Evolutionary conservation across 805 yeast species (phyloP), one percentile per base, ranked within the genome.

Genomic region (Candida multigemmis): DNA sequence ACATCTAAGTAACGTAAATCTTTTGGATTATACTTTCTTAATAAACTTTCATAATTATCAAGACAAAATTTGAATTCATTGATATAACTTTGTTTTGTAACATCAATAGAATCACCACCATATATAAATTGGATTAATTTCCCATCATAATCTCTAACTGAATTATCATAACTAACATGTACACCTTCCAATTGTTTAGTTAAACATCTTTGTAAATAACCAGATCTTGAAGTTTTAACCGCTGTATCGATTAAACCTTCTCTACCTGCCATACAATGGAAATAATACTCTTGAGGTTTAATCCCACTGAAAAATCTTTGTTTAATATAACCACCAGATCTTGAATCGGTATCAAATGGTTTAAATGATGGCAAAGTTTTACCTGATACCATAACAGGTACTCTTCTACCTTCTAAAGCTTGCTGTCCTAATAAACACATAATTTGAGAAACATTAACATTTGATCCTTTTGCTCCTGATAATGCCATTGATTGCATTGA

Each of bases 221-320:
- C 99, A 34, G 97, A 87, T 61, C 96, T 78, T 12, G 96, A 84
- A 7, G 99, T 91, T 62, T 91, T 91, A 38, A 91, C 99, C 26
- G 99, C 98, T 34, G 99, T 91, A 70, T 91, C 99, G 63, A 91
- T 91, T 49, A 91, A 74, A 65, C 99, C 99, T 68, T 91, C 99
- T 68, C 99, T 81, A 61, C 99, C 99, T 30, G 99, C 98, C 98
- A 91, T 91, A 68, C 97, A 91, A 64, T 91, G 99, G 91, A 93
- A 91, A 53, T 87, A 91, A 60, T 93, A 91, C 57, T 91, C 99
- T 60, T 91, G 99, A 4, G 98, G 98, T 54, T 84, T 76, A 42
- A 91, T 82, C 56, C 98, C 98, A 21, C 96, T 85, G 55, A 85
- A 93, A 76, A 91, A 91, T 44, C 99, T 81, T 36, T 93, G 89